Evolutionary conservation across 768 basidiomycete species (phyloP).

Genomic region (Rhodosporidiobolus sp.): DNA sequence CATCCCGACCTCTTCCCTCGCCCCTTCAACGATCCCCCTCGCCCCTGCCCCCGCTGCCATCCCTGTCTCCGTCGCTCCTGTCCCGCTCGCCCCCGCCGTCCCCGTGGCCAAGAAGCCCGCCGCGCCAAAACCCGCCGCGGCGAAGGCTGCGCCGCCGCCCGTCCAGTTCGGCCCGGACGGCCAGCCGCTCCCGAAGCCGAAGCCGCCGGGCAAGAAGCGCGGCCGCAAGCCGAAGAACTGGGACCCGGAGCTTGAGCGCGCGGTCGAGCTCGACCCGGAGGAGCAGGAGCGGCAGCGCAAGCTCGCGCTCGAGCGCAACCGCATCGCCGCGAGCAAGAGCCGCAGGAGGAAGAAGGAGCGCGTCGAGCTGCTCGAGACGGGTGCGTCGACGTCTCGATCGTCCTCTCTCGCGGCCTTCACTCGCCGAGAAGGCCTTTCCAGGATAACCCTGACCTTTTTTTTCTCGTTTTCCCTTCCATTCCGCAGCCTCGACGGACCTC

Average conservation of each 20-base stretch:
- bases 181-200: background rate
- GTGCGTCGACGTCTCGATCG: background rate
- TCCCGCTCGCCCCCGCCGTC: background rate
- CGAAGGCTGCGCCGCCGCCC: background rate
- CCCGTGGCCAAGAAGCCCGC: background rate
- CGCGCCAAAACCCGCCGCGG: background rate
- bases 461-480: background rate
- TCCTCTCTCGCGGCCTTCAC: background rate
- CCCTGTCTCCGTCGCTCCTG: background rate
- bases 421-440: background rate
- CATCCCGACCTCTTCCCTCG: no score
- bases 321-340: conserved; percentile 42
- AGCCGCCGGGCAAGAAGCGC: conserved; percentile 31
- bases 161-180: background rate
- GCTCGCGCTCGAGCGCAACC: conserved; percentile 39
- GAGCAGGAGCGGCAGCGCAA: conserved; percentile 35
- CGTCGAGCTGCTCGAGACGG: conserved; percentile 34
- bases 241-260: conserved; percentile 23
- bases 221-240: conserved; percentile 37
- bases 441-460: background rate
- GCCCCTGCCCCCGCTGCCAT: background rate
- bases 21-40: background rate
- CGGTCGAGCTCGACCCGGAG: conserved; percentile 30
- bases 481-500: conserved; percentile 22
- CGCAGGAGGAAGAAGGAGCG: conserved; percentile 41